Evolutionary conservation across 202 grass and related monocot species (phyloP).

Genomic region (Schoenoplectus triqueter): DNA sequence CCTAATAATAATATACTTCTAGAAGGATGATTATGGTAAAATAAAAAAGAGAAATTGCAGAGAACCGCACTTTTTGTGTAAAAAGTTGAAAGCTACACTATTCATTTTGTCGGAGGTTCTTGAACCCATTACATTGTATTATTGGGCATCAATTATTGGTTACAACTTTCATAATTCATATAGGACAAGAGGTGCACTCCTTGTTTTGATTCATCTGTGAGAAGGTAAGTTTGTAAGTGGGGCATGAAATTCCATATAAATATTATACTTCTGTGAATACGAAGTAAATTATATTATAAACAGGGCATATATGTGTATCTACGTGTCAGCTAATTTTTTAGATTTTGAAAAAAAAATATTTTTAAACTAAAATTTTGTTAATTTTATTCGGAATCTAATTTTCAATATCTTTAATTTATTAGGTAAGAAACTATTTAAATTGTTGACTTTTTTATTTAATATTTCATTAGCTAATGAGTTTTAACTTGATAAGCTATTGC

Average conservation of each 20-base stretch:
- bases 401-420: too few relatives aligned
- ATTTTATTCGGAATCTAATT: too few relatives aligned
- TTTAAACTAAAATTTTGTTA: too few relatives aligned
- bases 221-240: not conserved
- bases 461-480: too few relatives aligned
- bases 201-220: not conserved
- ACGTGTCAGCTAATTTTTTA: too few relatives aligned
- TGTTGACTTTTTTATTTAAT: too few relatives aligned
- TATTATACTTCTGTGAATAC: not conserved
- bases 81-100: not conserved
- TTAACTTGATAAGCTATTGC: too few relatives aligned
- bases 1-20: too few relatives aligned
- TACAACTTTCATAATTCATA: not conserved
- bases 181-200: not conserved
- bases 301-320: too few relatives aligned
- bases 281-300: too few relatives aligned
- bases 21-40: not conserved
- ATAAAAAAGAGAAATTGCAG: not conserved
- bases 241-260: not conserved
- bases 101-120: not conserved
- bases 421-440: too few relatives aligned
- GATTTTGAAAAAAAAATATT: too few relatives aligned
- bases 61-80: not conserved
- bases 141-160: conserved; percentile 17
- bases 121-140: not conserved